Base-by-base conservation (phyloP, 2,329 filamentous ascomycete species). In the Chaetomium globosum region DNA sequence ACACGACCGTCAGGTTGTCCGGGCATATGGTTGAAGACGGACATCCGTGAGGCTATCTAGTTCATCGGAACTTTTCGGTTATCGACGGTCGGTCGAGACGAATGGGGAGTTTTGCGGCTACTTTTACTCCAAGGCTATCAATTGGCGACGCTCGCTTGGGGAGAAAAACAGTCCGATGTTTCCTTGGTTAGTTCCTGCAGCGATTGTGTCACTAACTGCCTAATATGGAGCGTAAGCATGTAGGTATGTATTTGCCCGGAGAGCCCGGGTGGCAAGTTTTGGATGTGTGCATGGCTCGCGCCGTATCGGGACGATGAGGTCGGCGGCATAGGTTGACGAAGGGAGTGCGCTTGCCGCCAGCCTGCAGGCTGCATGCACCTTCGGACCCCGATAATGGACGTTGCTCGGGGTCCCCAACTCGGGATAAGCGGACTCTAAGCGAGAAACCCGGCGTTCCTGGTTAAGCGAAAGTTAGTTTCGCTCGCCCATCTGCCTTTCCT, bases 311-410 rank as follows among this genome's bases (percentile, higher is more conserved):
- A 28, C 16, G 39, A 43, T 6, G 13, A 43, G 39, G 16, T 43
- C 39, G 39, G 39, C 39, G 39, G 16, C 39, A 43, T n/a, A 16
- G 39, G 39, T 43, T 43, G 39, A 43, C 39, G 39, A 43, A 7
- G 36, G 13, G 36, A 39, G 39, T 43, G 39, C 16, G 39, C 16
- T n/a, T 4, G 39, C 39, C 39, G 39, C 39, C 16, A 43, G 39
- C 39, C 16, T 43, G 39, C 39, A 43, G 39, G 33, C 9, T 36
- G 39, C 36, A 33, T 43, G 54, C 54, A 28, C 33, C 54, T 53
- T 61, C 59, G 59, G 59, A 61, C 49, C 49, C 58, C 59, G 59
- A 61, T 43, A 21, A 39, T 36, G 31, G 39, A 23, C 23, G 23
- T 52, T 28, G 23, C 26, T 28, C n/a, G 26, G 12, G 21, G 31